phyloP scores from a whole-genome alignment of 257 asterid species.

The Gentiana dahurica region DNA sequence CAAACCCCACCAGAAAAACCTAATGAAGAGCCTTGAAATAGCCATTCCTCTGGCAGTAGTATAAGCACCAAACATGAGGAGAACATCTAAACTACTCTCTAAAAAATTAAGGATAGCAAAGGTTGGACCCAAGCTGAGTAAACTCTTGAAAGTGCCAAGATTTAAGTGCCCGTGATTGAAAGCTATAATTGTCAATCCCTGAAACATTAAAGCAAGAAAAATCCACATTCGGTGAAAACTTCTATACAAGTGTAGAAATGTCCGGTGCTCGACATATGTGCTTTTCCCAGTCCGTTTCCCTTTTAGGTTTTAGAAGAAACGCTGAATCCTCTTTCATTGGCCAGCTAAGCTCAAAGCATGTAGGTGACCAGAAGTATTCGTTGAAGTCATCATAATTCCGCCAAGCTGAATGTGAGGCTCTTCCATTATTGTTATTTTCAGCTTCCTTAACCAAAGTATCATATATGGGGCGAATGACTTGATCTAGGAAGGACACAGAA shows the following conservation, averaged over 20 bases:
- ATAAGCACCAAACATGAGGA: slow-evolving; percentile 94
- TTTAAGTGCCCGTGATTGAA: slow-evolving; percentile 58
- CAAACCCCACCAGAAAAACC: slow-evolving; percentile 82
- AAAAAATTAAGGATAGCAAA: slow-evolving; percentile 78
- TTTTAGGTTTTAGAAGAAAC: slow-evolving; percentile 61
- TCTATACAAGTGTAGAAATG: slow-evolving; percentile 85
- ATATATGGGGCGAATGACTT: slow-evolving; percentile 66
- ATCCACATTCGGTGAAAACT: slow-evolving; percentile 99
- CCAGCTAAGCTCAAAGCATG: slow-evolving; percentile 87
- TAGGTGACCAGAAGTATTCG: slow-evolving; percentile 95
- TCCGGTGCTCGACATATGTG: slow-evolving; percentile 95
- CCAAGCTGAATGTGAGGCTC: slow-evolving; percentile 94
- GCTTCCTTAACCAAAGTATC: slow-evolving; percentile 56
- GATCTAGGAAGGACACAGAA: slow-evolving; percentile 61
- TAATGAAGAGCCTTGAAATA: slow-evolving; percentile 81
- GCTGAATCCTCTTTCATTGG: slow-evolving; percentile 64
- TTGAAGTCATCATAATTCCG: slow-evolving; percentile 95
- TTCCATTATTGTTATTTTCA: slow-evolving; percentile 58
- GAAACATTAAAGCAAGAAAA: slow-evolving; percentile 83
- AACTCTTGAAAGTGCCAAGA: slow-evolving; percentile 52
- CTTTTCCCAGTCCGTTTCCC: slow-evolving; percentile 91
- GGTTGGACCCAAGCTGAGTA: slow-evolving; percentile 88
- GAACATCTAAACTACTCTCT: slow-evolving; percentile 81
- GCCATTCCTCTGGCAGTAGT: slow-evolving; percentile 95
- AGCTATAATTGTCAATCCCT: slow-evolving; percentile 89